Base-by-base conservation (phyloP, 352 stramenopile species). In the Pythium brassicae region DNA sequence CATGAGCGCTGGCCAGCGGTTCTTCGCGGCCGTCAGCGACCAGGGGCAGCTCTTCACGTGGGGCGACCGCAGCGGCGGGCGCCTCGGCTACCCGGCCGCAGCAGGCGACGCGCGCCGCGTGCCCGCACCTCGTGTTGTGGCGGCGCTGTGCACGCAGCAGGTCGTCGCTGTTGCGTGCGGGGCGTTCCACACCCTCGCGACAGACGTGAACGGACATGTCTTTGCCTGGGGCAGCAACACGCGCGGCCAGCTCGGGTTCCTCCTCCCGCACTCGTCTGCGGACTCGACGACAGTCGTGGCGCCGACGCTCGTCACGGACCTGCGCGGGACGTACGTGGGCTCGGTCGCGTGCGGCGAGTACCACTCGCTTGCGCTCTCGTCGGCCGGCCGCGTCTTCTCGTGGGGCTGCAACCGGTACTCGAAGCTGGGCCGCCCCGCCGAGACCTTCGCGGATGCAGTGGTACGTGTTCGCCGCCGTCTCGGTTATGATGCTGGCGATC, bases 321-420 rank as follows among this genome's bases (percentile, higher is more conserved):
- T 92, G 48, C 67, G 72, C 40, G 79, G 83, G 4, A 59, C 69
- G 43, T 90, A 84, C 53, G 71, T 90, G 61, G 77, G 66, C 35
- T 54, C 63, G 27, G 76, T 92, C 7, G 76, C 80, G 9, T 89
- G 79, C 48, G 79, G 83, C 8, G 83, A 88, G 46, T 85, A 86
- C 49, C 83, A 92, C 61, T 90, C 83, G 22, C 64, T 92, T 22
- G 76, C 57, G 7, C 47, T 92, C 7, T 83, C 78, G 35, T 86
- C 83, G 2, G 63, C 76, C 25, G 79, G 83, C 9, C 54, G 65
- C 10, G 70, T 89, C 3, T 92, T 78, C 39, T 86, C 79, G 3
- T 92, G 79, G 83, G 83, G 83, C 11, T 83, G 80, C 66, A 86
- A 85, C 58, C 77, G 76, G 48, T 89, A 77, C 29, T 66, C 62